Evolutionary conservation across 805 yeast genomes (phyloP).

Genomic region (Torulaspora gathmanii): DNA sequence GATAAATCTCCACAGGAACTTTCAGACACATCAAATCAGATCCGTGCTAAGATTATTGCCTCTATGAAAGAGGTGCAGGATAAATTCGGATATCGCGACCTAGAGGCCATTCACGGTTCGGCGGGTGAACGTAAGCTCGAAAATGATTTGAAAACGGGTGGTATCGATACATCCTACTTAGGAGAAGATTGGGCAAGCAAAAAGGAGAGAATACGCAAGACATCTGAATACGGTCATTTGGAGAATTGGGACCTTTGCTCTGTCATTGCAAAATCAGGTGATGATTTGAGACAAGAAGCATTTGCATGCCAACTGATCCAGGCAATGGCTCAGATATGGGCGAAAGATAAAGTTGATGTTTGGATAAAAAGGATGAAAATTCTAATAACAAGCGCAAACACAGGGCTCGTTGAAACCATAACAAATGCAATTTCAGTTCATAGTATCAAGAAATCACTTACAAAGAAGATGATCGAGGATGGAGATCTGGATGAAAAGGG

Average conservation of each 20-base stretch:
- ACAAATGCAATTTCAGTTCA: conserved; percentile 92
- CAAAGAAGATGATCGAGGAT: conserved; percentile 61
- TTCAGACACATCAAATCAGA: conserved; percentile 52
- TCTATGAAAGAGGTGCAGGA: conserved; percentile 76
- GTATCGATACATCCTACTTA: conserved; percentile 56
- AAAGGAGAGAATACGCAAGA: conserved; percentile 69
- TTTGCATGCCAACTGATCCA: conserved; percentile 93
- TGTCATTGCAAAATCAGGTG: conserved; percentile 94
- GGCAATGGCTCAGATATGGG: conserved; percentile 84
- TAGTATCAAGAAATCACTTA: conserved; percentile 87
- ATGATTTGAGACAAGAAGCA: conserved; percentile 93
- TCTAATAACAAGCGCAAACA: conserved; percentile 79
- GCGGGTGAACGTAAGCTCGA: conserved; percentile 91
- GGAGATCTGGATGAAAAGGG: conserved; percentile 58
- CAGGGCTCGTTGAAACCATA: conserved; percentile 94
- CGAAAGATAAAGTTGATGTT: conserved; percentile 56
- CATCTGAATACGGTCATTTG: conserved; percentile 77
- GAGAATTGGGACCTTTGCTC: conserved; percentile 94
- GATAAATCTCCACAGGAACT: conserved; percentile 56
- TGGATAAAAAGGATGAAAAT: conserved; percentile 96
- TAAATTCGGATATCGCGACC: conserved; percentile 50
- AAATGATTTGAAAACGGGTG: conserved; percentile 85
- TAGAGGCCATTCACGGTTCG: conserved; percentile 53
- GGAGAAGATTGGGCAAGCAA: conserved; percentile 94
- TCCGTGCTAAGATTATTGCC: conserved; percentile 63